phyloP scores from a whole-genome alignment of 768 basidiomycete genomes.

The Mycena olivaceomarginata region DNA sequence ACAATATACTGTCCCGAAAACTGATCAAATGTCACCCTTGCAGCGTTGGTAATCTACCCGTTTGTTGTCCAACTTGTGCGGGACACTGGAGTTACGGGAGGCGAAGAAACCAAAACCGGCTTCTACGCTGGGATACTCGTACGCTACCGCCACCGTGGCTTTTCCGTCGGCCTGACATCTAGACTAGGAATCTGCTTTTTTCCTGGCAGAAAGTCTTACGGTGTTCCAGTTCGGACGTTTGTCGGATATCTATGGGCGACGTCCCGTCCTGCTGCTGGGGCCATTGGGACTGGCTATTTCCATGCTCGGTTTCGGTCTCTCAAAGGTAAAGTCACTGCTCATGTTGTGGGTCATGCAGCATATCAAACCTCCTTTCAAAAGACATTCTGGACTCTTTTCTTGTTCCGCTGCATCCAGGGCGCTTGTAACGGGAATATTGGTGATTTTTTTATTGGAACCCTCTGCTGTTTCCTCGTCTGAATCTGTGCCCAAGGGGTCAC shows the following conservation, averaged over 20 bases:
- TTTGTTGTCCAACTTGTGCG: slow-evolving; percentile 57
- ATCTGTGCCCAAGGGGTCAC: slow-evolving; percentile 42
- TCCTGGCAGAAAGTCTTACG: slow-evolving; percentile 49
- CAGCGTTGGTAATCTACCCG: slow-evolving; percentile 66
- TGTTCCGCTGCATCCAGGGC: slow-evolving; percentile 41
- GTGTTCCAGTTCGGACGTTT: slow-evolving; percentile 53
- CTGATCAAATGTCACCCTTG: not conserved
- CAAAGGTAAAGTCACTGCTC: slow-evolving; percentile 30
- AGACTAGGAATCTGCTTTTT: slow-evolving; percentile 53
- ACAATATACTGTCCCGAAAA: not conserved
- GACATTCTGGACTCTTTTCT: slow-evolving; percentile 28
- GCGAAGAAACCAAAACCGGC: slow-evolving; percentile 51
- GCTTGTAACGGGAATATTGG: slow-evolving; percentile 52
- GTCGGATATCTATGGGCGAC: slow-evolving; percentile 54
- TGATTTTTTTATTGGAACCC: not conserved
- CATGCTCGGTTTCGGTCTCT: slow-evolving; percentile 53
- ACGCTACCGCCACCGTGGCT: not conserved
- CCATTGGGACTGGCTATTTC: slow-evolving; percentile 51
- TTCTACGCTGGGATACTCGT: slow-evolving; percentile 56
- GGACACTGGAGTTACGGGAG: slow-evolving; percentile 51
- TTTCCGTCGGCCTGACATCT: slow-evolving; percentile 7
- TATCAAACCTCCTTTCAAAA: not conserved
- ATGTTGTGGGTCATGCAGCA: not conserved
- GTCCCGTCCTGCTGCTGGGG: slow-evolving; percentile 54
- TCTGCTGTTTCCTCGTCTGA: not conserved